Percentiles rank a stretch among this genome's conserved stretches.
Conservation (phyloP, 2,329 filamentous ascomycete genomes). For the Calonectria crousiana region DNA sequence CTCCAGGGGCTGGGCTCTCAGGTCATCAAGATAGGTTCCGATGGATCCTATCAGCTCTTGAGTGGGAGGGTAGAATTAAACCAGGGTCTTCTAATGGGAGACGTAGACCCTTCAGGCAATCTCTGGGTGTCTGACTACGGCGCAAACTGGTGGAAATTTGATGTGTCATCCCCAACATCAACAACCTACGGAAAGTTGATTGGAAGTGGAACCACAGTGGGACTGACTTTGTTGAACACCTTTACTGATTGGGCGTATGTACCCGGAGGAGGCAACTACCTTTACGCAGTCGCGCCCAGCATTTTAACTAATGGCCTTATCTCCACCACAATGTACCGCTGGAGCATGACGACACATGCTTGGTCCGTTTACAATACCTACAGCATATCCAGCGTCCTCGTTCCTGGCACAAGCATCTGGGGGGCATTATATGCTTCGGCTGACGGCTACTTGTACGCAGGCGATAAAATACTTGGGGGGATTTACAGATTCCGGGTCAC, state of each 20-base stretch:
- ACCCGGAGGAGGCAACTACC: slow-evolving; percentile 40
- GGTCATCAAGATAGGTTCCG: slow-evolving; percentile 38
- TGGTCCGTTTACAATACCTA: slow-evolving; percentile 32
- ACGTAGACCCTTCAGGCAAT: slow-evolving; percentile 38
- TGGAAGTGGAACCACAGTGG: slow-evolving; percentile 22
- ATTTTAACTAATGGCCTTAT: not conserved
- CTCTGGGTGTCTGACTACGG: slow-evolving; percentile 41
- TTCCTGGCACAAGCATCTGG: slow-evolving; percentile 28
- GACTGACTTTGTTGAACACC: slow-evolving; percentile 1
- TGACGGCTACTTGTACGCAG: slow-evolving; percentile 38
- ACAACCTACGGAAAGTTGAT: slow-evolving; percentile 36
- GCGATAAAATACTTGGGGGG: slow-evolving; percentile 33
- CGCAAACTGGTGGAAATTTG: slow-evolving; percentile 38
- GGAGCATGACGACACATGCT: slow-evolving; percentile 34
- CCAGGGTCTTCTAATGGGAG: slow-evolving; percentile 35
- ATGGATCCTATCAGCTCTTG: slow-evolving; percentile 35
- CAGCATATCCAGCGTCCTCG: slow-evolving; percentile 14
- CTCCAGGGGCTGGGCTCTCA: slow-evolving; percentile 29
- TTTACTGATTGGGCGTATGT: slow-evolving; percentile 40
- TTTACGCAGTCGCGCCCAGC: slow-evolving; percentile 32
- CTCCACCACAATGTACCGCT: slow-evolving; percentile 32
- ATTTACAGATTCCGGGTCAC: slow-evolving; percentile 39
- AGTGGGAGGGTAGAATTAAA: slow-evolving; percentile 29
- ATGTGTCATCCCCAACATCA: slow-evolving; percentile 34
- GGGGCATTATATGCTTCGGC: slow-evolving; percentile 35